phyloP scores from a whole-genome alignment of 306 rosid species.

The Aeschynomene evenia region DNA sequence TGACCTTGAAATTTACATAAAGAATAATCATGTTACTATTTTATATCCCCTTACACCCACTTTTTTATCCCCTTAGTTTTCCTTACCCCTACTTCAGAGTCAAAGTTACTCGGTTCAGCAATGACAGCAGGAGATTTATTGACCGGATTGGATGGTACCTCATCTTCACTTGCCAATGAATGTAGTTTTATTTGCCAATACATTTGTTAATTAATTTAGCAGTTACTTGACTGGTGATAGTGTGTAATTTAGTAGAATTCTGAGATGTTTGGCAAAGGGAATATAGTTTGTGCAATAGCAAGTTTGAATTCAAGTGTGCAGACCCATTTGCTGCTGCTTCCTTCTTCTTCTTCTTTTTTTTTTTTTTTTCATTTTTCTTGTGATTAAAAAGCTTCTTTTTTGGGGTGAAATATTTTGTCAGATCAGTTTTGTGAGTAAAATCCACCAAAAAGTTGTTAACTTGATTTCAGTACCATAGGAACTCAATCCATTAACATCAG shows the following conservation, averaged over 20 bases:
- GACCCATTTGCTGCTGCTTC: not conserved
- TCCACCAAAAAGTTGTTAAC: not conserved
- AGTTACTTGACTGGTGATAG: not conserved
- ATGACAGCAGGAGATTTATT: not conserved
- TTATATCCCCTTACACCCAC: not conserved
- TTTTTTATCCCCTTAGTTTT: not conserved
- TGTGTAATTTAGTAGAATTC: not conserved
- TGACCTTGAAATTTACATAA: constrained; percentile 12
- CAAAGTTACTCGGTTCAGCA: not conserved
- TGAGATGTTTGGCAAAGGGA: constrained; percentile 1
- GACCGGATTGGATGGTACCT: not conserved
- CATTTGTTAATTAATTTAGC: not conserved
- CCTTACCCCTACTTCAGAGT: not conserved
- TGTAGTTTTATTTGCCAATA: not conserved
- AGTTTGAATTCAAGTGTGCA: constrained; percentile 24
- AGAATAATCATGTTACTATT: not conserved
- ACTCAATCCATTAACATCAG: not conserved
- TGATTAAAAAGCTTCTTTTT: not conserved
- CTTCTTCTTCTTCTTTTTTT: too few species aligned
- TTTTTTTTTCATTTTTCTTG: not conserved
- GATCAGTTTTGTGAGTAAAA: not conserved
- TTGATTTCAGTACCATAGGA: not conserved
- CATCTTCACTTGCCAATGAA: not conserved
- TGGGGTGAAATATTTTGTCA: too few species aligned
- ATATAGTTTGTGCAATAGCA: not conserved